A percentile compares a stretch with the other conserved stretches of the same genome.
These are phyloP conservation scores for Phaeophleospora eucalypticola DNA, from an alignment of 2,329 filamentous ascomycete genomes.

Conservation along the genomic window DNA sequence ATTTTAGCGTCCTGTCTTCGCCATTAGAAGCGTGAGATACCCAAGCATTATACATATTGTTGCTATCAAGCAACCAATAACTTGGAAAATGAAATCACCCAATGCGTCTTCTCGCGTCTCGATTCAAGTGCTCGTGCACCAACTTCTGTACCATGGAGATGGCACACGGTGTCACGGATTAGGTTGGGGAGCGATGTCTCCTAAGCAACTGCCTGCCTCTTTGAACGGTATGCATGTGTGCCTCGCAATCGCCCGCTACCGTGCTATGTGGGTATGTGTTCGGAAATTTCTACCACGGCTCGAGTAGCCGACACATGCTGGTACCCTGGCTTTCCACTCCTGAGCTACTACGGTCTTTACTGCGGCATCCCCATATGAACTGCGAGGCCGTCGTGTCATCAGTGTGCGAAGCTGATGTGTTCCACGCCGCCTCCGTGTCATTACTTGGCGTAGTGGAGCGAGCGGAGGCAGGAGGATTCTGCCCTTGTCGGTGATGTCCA, in stretches of 20 bases:
- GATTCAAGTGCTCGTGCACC: conserved; percentile 1
- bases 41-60: conserved; percentile 11
- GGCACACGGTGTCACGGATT: neutral
- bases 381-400: neutral
- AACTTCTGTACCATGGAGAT: neutral
- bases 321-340: neutral
- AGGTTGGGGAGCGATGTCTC: neutral
- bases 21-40: conserved; percentile 16
- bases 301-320: too few relatives aligned
- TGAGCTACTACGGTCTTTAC: too few relatives aligned
- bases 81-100: too few relatives aligned
- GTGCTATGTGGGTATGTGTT: neutral
- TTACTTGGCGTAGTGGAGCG: too few relatives aligned
- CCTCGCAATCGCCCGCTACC: too few relatives aligned
- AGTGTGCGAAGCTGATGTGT: neutral
- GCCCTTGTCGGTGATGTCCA: too few relatives aligned
- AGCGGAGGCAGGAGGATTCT: too few relatives aligned
- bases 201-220: neutral
- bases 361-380: too few relatives aligned
- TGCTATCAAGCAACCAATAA: neutral
- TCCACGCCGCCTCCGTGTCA: neutral
- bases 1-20: conserved; percentile 6
- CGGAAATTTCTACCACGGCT: neutral
- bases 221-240: neutral
- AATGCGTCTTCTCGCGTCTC: too few relatives aligned